phyloP scores from a whole-genome alignment of 179 eudicot species.

The Corrigiola litoralis region DNA sequence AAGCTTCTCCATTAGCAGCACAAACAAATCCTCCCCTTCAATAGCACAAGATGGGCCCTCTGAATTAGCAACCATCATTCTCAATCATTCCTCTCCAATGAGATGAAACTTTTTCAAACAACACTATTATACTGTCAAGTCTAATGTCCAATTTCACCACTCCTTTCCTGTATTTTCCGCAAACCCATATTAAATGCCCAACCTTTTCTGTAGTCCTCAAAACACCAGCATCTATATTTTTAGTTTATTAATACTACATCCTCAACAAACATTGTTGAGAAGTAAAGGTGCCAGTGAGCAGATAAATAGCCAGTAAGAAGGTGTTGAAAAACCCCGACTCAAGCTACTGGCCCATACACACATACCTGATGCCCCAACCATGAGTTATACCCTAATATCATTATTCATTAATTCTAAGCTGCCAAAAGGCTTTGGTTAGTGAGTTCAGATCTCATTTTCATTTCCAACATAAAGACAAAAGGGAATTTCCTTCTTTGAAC shows the following conservation, averaged over 20 bases:
- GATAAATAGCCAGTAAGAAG: too few species aligned
- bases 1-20: background rate
- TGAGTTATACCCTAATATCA: too few species aligned
- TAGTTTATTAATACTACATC: background rate
- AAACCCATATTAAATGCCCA: background rate
- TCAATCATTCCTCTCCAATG: background rate
- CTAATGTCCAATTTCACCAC: background rate
- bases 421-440: too few species aligned
- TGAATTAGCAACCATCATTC: background rate
- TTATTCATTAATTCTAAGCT: too few species aligned
- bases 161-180: background rate
- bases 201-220: background rate
- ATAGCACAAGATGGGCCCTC: background rate
- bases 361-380: too few species aligned
- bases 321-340: too few species aligned
- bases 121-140: background rate
- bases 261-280: too few species aligned
- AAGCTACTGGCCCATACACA: too few species aligned
- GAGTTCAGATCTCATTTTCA: too few species aligned
- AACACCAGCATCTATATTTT: background rate
- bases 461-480: too few species aligned
- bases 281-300: too few species aligned
- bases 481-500: too few species aligned
- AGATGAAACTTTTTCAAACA: background rate
- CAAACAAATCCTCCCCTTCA: background rate